Evolutionary conservation across 768 basidiomycete genomes (phyloP), one percentile per base, ranked within the genome.

Genomic region (Mycena sanguinolenta): DNA sequence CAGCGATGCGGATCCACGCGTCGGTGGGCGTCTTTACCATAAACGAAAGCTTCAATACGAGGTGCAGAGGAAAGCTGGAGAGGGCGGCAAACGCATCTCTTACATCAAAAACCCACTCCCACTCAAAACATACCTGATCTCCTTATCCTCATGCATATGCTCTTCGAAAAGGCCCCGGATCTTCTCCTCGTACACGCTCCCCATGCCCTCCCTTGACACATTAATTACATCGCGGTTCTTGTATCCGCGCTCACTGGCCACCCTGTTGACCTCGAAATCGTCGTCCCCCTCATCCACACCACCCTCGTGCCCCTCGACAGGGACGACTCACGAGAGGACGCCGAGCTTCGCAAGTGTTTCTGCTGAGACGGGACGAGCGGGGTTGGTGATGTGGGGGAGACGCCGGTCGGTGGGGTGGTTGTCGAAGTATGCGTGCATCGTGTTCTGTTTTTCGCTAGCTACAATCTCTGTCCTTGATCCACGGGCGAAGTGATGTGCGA

Each of bases 141-240:
- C 96, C 76, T 98, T 96, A 75, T 98, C 96, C 79, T 98, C 95
- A 75, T 98, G 97, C 85, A 98, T 88, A 75, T 98, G 96, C 94
- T 96, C 95, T 63, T 92, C 85, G 75, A 94, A 97, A 81, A 97
- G 97, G 0, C 77, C 84, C 78, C 93, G 92, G 77, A 97, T 87
- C 81, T 93, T 95, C 27, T 85, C 77, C 75, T 98, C 95, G 80
- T 95, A 97, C 10, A 69, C 36, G 25, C 94, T 94, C 1, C 96
- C 96, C 57, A 99, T 82, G 0, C 90, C 92, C 74, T 88, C 90
- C 76, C 90, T 91, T 12, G 91, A 92, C 14, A 95, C 89, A 69
- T 92, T 90, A 75, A 96, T 92, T 63, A 84, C 84, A 70, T 97
- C 96, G 61, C 92, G 84, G 79, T 95, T 96, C 83, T 93, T 95